Evolutionary conservation across 2,329 filamentous ascomycete genomes (phyloP).

Genomic region (Diaporthe citri): DNA sequence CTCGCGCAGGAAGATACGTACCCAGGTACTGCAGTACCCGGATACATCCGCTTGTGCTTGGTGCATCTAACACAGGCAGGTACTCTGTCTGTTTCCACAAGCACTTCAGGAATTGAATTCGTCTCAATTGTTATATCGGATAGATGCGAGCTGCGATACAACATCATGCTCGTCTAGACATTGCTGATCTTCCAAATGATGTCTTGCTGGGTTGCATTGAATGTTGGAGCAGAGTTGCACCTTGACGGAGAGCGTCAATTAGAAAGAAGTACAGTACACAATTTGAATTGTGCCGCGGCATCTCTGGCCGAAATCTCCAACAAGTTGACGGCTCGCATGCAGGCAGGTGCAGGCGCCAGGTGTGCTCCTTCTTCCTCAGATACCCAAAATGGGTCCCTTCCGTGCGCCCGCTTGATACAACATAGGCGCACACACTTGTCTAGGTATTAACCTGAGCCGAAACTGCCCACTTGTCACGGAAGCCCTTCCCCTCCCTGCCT

Average conservation of each 20-base stretch:
- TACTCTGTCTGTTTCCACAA: not conserved
- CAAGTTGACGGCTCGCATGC: not conserved
- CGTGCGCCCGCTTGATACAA: slow-evolving; percentile 22
- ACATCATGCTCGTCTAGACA: not conserved
- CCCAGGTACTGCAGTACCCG: not conserved
- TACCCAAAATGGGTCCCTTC: slow-evolving; percentile 7
- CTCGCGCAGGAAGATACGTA: not conserved
- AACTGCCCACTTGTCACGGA: slow-evolving; percentile 12
- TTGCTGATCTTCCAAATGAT: not conserved
- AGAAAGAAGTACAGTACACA: not conserved
- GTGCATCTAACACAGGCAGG: not conserved
- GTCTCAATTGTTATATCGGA: not conserved
- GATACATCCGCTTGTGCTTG: not conserved
- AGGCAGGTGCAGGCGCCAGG: not conserved
- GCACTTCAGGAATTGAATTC: slow-evolving; percentile 6
- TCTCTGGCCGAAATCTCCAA: slow-evolving; percentile 31
- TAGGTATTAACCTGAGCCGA: not conserved
- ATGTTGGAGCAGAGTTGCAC: not conserved
- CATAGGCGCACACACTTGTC: not conserved
- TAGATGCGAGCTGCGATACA: not conserved
- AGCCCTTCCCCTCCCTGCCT: not conserved
- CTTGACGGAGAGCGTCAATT: not conserved
- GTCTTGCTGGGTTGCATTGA: not conserved
- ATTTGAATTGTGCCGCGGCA: slow-evolving; percentile 22
- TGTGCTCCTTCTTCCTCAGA: not conserved